Evolutionary conservation across 106 monocot genomes (phyloP).

Genomic region (Apostasia ramifera): DNA sequence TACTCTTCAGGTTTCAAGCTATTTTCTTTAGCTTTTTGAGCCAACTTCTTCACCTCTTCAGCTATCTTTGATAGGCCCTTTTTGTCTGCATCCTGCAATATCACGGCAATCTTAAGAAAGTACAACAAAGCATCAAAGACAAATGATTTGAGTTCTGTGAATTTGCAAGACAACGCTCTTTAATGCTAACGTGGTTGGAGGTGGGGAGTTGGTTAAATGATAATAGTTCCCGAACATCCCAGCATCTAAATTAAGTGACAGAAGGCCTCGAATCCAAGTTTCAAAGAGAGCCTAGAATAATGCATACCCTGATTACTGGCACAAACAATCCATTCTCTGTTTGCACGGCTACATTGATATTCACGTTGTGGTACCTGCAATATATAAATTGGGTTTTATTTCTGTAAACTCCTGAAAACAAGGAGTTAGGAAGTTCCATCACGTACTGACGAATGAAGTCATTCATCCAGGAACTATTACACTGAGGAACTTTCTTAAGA

Average conservation of each 20-base stretch:
- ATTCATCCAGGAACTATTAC: conserved; percentile 99
- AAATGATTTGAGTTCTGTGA: background rate
- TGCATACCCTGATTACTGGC: conserved; percentile 81
- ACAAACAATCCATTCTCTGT: conserved; percentile 93
- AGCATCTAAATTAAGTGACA: no score
- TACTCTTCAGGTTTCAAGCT: conserved; percentile 87
- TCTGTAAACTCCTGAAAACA: background rate
- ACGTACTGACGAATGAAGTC: conserved; percentile 95
- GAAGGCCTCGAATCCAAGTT: no score
- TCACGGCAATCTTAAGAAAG: background rate
- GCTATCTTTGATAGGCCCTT: conserved; percentile 85
- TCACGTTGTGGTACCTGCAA: conserved; percentile 78
- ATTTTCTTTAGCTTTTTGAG: conserved; percentile 93
- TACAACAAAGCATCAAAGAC: background rate
- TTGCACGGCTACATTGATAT: conserved; percentile 94
- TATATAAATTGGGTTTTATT: background rate
- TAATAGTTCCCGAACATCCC: no score
- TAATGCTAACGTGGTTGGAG: background rate
- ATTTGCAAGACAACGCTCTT: no score
- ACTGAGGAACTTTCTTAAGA: conserved; percentile 92
- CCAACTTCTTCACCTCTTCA: conserved; percentile 80
- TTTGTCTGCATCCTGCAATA: conserved; percentile 89
- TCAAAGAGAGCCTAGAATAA: background rate
- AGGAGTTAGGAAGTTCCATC: conserved; percentile 1
- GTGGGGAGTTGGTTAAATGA: background rate